These are phyloP conservation scores for Paradendryphiella salina DNA, from an alignment of 2,329 filamentous ascomycete genomes.

Conservation along the genomic window DNA sequence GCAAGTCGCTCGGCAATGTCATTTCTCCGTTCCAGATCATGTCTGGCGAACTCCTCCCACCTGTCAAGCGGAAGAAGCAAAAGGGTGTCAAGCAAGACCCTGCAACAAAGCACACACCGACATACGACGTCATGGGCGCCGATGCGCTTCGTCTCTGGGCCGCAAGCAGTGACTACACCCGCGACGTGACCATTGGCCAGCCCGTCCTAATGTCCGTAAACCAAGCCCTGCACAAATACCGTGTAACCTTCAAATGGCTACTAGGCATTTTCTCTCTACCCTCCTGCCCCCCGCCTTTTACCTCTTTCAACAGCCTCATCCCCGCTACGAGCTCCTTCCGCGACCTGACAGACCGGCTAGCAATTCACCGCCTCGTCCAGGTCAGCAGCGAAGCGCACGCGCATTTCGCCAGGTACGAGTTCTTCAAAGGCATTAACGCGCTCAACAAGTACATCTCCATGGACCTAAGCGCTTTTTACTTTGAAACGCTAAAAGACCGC, in stretches of 20 bases:
- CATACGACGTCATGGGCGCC: constrained; percentile 74
- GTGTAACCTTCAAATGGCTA: constrained; percentile 87
- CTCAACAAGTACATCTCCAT: constrained; percentile 81
- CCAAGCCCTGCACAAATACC: constrained; percentile 78
- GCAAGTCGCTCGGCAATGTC: constrained; percentile 91
- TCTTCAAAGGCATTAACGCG: constrained; percentile 72
- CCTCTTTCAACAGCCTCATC: constrained; percentile 27
- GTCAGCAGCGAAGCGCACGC: constrained; percentile 66
- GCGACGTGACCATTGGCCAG: constrained; percentile 80
- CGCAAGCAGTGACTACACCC: constrained; percentile 87
- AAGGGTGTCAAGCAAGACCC: constrained; percentile 44
- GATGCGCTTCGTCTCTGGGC: constrained; percentile 91
- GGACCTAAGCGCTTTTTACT: constrained; percentile 89
- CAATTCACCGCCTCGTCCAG: constrained; percentile 71
- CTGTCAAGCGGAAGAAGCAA: constrained; percentile 65
- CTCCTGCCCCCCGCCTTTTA: constrained; percentile 36
- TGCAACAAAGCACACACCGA: constrained; percentile 39
- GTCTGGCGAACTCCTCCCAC: constrained; percentile 75
- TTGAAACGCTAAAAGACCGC: constrained; percentile 89
- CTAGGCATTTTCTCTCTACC: constrained; percentile 65
- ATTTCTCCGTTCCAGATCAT: constrained; percentile 82
- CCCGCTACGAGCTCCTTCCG: constrained; percentile 5
- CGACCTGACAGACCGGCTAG: constrained; percentile 61
- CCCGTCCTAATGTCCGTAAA: constrained; percentile 77
- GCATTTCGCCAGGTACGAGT: constrained; percentile 74